These are phyloP conservation scores for Backusella psychrophila DNA, from an alignment of 192 early-diverging fungal genomes.

Conservation along the genomic window DNA sequence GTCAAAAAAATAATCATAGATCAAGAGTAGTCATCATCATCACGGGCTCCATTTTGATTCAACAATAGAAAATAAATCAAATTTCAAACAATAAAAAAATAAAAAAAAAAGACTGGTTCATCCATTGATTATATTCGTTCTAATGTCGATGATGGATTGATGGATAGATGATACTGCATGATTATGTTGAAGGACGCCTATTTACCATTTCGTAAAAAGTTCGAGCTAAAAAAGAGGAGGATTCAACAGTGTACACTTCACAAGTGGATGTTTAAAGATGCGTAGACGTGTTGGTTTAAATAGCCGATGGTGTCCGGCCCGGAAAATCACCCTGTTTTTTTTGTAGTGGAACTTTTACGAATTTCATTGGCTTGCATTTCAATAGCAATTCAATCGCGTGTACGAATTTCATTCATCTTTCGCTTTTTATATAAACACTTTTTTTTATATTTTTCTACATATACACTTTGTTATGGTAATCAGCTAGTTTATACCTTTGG, in stretches of 20 bases:
- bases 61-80: not conserved
- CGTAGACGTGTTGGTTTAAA: not conserved
- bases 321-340: not conserved
- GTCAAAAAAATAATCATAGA: not conserved
- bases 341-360: not conserved
- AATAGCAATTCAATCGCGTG: not conserved
- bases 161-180: not conserved
- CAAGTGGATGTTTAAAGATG: not conserved
- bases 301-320: not conserved
- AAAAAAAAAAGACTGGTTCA: not conserved
- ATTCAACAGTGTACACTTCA: not conserved
- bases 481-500: not conserved
- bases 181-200: not conserved
- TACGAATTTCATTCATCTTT: constrained; percentile 1
- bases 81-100: not conserved
- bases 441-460: not conserved
- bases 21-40: not conserved
- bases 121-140: not conserved
- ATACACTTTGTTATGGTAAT: not conserved
- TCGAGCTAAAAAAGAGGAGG: constrained; percentile 9
- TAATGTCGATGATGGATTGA: not conserved
- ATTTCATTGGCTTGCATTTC: not conserved
- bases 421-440: not conserved
- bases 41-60: not conserved
- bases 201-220: constrained; percentile 1